These are phyloP conservation scores for Beauveria caledonica DNA, from an alignment of 2,329 filamentous ascomycete genomes.

Conservation along the genomic window DNA sequence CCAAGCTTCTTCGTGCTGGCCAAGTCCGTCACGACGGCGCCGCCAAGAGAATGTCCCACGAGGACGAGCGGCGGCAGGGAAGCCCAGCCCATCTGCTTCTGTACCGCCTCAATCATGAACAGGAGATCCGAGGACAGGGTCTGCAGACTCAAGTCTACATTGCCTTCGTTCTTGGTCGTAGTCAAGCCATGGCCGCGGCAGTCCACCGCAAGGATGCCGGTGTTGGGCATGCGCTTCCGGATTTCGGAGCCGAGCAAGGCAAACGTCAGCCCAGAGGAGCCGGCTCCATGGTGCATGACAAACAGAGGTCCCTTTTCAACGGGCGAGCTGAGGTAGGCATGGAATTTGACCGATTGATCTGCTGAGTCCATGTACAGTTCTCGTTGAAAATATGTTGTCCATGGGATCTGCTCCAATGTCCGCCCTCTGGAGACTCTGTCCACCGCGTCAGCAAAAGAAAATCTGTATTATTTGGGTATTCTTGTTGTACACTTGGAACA, in stretches of 20 bases:
- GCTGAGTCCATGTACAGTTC: constrained; percentile 64
- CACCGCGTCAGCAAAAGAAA: not conserved
- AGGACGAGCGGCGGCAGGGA: constrained; percentile 67
- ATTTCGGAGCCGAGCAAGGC: constrained; percentile 73
- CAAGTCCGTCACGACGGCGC: constrained; percentile 80
- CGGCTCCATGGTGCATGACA: constrained; percentile 90
- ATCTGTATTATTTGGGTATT: not conserved
- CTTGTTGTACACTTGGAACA: not conserved
- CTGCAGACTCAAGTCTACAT: constrained; percentile 60
- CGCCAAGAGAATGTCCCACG: constrained; percentile 87
- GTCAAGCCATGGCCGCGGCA: constrained; percentile 80
- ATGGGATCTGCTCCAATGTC: constrained; percentile 60
- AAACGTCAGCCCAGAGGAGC: constrained; percentile 88
- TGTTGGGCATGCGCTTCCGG: constrained; percentile 64
- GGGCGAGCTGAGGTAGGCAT: constrained; percentile 83
- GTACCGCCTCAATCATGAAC: constrained; percentile 59
- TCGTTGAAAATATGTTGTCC: constrained; percentile 86
- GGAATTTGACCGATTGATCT: constrained; percentile 52
- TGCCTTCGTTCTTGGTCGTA: constrained; percentile 31
- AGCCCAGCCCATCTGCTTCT: constrained; percentile 62
- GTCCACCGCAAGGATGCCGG: constrained; percentile 78
- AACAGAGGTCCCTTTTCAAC: constrained; percentile 70
- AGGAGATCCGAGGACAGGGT: constrained; percentile 68
- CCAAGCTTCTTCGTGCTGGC: constrained; percentile 62
- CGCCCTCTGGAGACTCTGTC: constrained; percentile 41